Evolutionary conservation across 2,329 filamentous ascomycete genomes (phyloP).

Genomic region (Cercospora nicotianae): DNA sequence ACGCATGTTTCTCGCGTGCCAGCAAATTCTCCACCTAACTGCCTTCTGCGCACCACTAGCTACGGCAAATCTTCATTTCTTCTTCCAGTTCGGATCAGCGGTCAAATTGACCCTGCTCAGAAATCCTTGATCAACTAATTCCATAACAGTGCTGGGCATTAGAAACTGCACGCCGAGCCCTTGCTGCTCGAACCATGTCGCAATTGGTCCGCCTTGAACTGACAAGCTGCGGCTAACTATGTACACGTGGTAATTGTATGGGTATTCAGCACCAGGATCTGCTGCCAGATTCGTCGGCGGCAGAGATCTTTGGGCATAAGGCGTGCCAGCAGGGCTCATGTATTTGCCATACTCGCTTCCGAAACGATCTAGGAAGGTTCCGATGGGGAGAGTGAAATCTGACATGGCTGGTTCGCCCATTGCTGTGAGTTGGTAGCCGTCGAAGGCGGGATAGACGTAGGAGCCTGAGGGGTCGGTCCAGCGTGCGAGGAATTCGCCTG

Average conservation of each 20-base stretch:
- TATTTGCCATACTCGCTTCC: slow-evolving; percentile 16
- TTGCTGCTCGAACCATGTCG: slow-evolving; percentile 15
- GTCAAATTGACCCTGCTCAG: slow-evolving; percentile 15
- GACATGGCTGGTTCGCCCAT: slow-evolving; percentile 6
- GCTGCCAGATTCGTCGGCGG: slow-evolving; percentile 13
- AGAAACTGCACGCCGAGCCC: slow-evolving; percentile 15
- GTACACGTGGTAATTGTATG: slow-evolving; percentile 18
- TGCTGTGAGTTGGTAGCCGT: slow-evolving; percentile 14
- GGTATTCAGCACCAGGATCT: slow-evolving; percentile 9
- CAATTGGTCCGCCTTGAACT: slow-evolving; percentile 12
- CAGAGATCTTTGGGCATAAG: slow-evolving; percentile 11
- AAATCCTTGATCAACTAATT: slow-evolving; percentile 11
- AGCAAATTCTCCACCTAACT: not conserved
- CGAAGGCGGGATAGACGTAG: slow-evolving; percentile 14
- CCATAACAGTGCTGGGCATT: slow-evolving; percentile 7
- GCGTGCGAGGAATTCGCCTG: slow-evolving; percentile 15
- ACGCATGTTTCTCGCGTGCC: not conserved
- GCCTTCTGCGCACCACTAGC: not conserved
- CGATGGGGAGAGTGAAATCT: slow-evolving; percentile 8
- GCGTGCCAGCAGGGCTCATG: slow-evolving; percentile 10
- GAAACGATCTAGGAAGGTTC: slow-evolving; percentile 16
- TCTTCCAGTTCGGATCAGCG: slow-evolving; percentile 13
- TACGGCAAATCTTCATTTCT: not conserved
- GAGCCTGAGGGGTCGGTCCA: slow-evolving; percentile 11
- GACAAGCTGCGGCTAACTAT: slow-evolving; percentile 9